Conservation (phyloP, 352 stramenopile species). For the Phytopythium kandeliae region DNA sequence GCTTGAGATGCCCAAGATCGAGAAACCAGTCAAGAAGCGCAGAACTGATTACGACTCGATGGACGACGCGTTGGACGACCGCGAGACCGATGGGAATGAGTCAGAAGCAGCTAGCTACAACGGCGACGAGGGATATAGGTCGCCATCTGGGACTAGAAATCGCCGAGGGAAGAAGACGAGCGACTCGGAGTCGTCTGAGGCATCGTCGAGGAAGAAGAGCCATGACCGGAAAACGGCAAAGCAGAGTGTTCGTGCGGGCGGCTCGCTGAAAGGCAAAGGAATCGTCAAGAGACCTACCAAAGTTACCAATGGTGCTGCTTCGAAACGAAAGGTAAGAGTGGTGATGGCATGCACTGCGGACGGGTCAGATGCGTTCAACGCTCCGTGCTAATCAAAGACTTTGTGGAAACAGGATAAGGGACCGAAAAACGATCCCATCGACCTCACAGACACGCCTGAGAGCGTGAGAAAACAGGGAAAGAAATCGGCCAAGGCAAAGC, state of each 20-base stretch:
- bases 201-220: neutral
- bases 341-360: neutral
- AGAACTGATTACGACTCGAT: constrained; percentile 12
- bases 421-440: constrained; percentile 11
- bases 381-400: neutral
- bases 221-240: neutral
- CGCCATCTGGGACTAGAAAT: neutral
- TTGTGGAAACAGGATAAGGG: constrained; percentile 2
- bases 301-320: neutral
- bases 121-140: neutral
- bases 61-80: constrained; percentile 17
- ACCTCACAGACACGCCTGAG: constrained; percentile 22
- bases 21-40: constrained; percentile 23
- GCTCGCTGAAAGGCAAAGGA: constrained; percentile 1
- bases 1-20: constrained; percentile 18
- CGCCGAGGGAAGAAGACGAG: neutral
- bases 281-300: constrained; percentile 5
- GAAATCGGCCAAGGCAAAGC: neutral
- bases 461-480: constrained; percentile 13
- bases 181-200: constrained; percentile 2
- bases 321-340: neutral
- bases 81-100: neutral
- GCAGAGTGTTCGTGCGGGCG: neutral
- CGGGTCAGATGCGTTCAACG: constrained; percentile 1
- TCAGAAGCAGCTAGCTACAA: neutral